Conservation (phyloP, 2,329 filamentous ascomycete species). For the Parafenestella ontariensis region DNA sequence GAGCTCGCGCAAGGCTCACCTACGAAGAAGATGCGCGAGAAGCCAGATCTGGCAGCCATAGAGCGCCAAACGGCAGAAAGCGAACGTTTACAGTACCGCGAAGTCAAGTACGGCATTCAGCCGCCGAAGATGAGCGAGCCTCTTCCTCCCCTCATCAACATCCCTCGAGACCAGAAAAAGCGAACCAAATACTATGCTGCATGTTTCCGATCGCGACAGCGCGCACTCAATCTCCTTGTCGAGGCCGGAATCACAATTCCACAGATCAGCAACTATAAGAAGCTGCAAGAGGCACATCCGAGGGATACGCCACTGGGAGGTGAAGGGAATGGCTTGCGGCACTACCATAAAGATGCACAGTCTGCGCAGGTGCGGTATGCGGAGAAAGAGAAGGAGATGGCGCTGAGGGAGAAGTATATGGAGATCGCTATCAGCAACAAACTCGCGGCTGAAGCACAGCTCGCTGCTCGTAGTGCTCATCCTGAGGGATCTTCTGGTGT, state of each 20-base stretch:
- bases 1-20: conserved; percentile 23
- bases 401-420: conserved; percentile 25
- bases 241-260: conserved; percentile 37
- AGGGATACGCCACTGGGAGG: conserved; percentile 28
- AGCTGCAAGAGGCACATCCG: conserved; percentile 26
- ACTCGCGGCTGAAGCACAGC: conserved; percentile 32
- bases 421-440: conserved; percentile 37
- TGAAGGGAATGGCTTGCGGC: conserved; percentile 25
- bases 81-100: conserved; percentile 41
- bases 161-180: conserved; percentile 30
- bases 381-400: conserved; percentile 20
- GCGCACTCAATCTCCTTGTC: conserved; percentile 37
- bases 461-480: conserved; percentile 16
- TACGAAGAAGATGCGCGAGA: conserved; percentile 29
- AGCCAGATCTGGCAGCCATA: conserved; percentile 31
- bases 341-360: conserved; percentile 36
- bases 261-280: conserved; percentile 39
- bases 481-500: conserved; percentile 18
- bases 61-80: conserved; percentile 34
- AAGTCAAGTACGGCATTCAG: conserved; percentile 41
- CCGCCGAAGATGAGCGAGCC: conserved; percentile 31
- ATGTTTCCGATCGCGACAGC: conserved; percentile 42
- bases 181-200: conserved; percentile 37
- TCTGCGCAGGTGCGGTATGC: conserved; percentile 22
- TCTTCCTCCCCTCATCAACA: conserved; percentile 40